phyloP scores from a whole-genome alignment of 768 basidiomycete species.

The Boletus rubropictus region DNA sequence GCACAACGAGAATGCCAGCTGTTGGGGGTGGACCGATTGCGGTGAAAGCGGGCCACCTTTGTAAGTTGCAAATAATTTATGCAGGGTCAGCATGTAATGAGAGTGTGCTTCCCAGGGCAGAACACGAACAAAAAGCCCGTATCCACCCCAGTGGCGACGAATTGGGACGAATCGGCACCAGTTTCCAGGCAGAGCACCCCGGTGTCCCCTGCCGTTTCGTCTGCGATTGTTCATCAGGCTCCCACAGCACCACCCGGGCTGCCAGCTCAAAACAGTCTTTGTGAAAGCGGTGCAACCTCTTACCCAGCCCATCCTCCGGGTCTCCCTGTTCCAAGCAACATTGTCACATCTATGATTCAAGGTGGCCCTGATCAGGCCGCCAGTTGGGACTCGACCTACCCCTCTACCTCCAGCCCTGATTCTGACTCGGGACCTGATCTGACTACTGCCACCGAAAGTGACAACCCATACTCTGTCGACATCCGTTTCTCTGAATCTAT shows the following conservation, averaged over 20 bases:
- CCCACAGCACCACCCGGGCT: constrained; percentile 11
- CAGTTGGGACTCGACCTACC: constrained; percentile 20
- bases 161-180: constrained; percentile 19
- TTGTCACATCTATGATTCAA: neutral
- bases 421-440: constrained; percentile 24
- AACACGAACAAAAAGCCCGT: constrained; percentile 2
- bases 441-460: constrained; percentile 19
- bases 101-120: constrained; percentile 12
- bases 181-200: constrained; percentile 20
- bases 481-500: constrained; percentile 25
- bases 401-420: constrained; percentile 25
- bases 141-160: neutral
- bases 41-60: constrained; percentile 27
- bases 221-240: constrained; percentile 3
- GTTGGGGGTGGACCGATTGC: constrained; percentile 24
- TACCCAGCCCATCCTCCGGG: constrained; percentile 11
- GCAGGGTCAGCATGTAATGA: neutral
- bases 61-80: constrained; percentile 13
- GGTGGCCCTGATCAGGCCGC: constrained; percentile 3
- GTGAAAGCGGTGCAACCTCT: constrained; percentile 8
- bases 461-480: constrained; percentile 19
- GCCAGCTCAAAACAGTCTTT: constrained; percentile 3
- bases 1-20: constrained; percentile 16
- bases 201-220: neutral
- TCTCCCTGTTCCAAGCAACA: constrained; percentile 6